A percentile compares a stretch with the other conserved stretches of the same genome.
Conservation (phyloP, 805 yeast species). For the Zygotorulaspora chibaensis region DNA sequence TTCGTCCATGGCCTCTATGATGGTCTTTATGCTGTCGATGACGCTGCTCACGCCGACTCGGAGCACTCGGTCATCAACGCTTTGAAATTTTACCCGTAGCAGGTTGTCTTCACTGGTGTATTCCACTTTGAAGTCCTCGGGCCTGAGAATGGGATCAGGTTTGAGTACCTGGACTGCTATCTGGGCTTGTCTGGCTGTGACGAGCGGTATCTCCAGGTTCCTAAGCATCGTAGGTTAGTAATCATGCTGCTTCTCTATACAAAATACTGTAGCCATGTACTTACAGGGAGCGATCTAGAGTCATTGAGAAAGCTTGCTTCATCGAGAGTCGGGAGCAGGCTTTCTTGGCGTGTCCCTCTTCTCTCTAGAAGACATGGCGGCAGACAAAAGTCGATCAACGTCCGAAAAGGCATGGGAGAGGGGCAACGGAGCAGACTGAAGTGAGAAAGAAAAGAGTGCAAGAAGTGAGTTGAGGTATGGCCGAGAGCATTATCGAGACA, state of each 20-base stretch:
- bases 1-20: slow-evolving; percentile 76
- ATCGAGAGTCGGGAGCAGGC: not conserved
- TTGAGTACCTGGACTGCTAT: slow-evolving; percentile 57
- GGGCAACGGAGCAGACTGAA: not conserved
- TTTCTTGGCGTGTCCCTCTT: not conserved
- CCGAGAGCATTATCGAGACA: not conserved
- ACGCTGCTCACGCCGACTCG: slow-evolving; percentile 82
- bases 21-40: slow-evolving; percentile 69
- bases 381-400: too few relatives aligned
- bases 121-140: slow-evolving; percentile 53
- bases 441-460: not conserved
- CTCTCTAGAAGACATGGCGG: not conserved
- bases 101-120: slow-evolving; percentile 37
- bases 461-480: slow-evolving; percentile 1
- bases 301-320: slow-evolving; percentile 3
- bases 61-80: slow-evolving; percentile 66
- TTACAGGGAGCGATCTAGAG: slow-evolving; percentile 20
- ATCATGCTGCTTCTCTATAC: slow-evolving; percentile 6
- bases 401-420: too few relatives aligned
- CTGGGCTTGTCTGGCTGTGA: slow-evolving; percentile 50
- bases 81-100: slow-evolving; percentile 49
- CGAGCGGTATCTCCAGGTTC: slow-evolving; percentile 60
- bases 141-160: slow-evolving; percentile 81
- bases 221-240: slow-evolving; percentile 24
- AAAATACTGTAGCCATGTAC: not conserved